Evolutionary conservation across 2,329 filamentous ascomycete genomes (phyloP), one percentile per base, ranked within the genome.

Genomic region (Scedosporium boydii): DNA sequence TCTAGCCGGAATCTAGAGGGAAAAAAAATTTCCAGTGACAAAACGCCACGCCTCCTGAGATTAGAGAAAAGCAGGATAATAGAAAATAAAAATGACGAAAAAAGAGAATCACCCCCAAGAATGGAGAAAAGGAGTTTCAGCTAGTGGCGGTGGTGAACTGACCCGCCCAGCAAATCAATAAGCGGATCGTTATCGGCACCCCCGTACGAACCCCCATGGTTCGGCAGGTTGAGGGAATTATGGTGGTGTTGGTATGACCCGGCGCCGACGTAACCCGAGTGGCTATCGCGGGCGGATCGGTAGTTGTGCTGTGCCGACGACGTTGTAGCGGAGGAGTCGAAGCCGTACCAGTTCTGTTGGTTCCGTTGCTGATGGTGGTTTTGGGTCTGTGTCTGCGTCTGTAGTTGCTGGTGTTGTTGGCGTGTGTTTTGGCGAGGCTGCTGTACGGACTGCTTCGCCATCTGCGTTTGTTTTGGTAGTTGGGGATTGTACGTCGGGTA

Each of bases 391-490:
- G 63, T 14, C 58, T 64, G 46, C 42, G 42, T 10, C n/a, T 58
- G 56, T 16, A 68, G 51, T 14, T 65, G 38, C 34, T 67, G 66
- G 61, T 68, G 68, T 55, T 62, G 63, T 7, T 62, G 14, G 55
- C 64, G 46, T 38, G 27, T 9, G 10, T 59, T 34, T 12, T 69
- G 67, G 9, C 58, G 61, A 38, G 67, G 60, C 46, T 42, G 57
- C 57, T 59, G 57, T 5, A 23, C 38, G 38, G 57, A 3, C 14
- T 21, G 59, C 46, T 27, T 55, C 6, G 51, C 7, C 51, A 18
- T 55, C 12, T 38, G 46, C 34, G 7, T 46, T 3, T 53, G 51
- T 14, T 23, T 53, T 16, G 53, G 51, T 16, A 48, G 21, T n/a
- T 3, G 63, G 62, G 38, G 23, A 26, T 51, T 60, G n/a, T 51